Conservation (phyloP, 257 asterid genomes). For the Nicotiana undulata region DNA sequence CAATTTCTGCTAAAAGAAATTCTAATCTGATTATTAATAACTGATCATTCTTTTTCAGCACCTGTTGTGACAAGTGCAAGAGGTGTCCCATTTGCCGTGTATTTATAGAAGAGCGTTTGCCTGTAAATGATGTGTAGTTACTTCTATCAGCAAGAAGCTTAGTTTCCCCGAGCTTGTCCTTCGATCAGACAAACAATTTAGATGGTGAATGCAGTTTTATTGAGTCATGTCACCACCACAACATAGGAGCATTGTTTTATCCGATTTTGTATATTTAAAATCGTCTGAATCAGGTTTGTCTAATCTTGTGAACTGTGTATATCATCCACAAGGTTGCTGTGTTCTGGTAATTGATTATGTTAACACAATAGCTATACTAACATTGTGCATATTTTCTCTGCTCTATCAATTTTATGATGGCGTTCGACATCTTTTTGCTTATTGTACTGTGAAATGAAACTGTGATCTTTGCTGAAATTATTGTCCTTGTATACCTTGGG, state of each 20-base stretch:
- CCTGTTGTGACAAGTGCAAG: constrained; percentile 81
- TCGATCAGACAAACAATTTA: not conserved
- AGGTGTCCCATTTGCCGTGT: constrained; percentile 91
- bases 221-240: constrained; percentile 45
- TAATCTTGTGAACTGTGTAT: constrained; percentile 7
- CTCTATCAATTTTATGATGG: not conserved
- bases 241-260: not conserved
- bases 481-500: not conserved
- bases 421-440: not conserved
- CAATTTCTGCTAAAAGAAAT: not conserved
- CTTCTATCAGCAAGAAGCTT: not conserved
- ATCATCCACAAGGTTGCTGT: not conserved
- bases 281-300: not conserved
- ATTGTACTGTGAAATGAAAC: not conserved
- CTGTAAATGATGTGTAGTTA: constrained; percentile 58
- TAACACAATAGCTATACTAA: not conserved
- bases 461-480: not conserved
- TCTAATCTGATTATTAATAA: not conserved
- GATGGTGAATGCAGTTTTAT: constrained; percentile 58
- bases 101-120: constrained; percentile 64
- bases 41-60: constrained; percentile 31
- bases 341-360: not conserved
- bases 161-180: not conserved
- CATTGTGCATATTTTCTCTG: not conserved
- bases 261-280: not conserved